A percentile compares a stretch with the other conserved stretches of the same genome.
Evolutionary conservation across 148 eudicot species (phyloP).

Genomic region (Arctostaphylos glauca): DNA sequence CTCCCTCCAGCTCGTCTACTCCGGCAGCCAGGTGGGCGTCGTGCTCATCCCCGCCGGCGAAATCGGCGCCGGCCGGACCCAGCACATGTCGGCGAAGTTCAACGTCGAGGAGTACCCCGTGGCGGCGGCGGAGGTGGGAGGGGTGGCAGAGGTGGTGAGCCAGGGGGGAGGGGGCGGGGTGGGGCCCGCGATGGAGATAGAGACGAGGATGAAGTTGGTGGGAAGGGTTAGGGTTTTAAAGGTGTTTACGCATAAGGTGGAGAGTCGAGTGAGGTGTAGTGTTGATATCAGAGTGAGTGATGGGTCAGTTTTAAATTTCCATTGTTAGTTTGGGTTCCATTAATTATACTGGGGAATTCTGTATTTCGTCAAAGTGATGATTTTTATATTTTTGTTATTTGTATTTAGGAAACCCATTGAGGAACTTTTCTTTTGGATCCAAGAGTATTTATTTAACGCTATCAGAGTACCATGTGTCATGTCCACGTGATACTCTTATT

Average conservation of each 20-base stretch:
- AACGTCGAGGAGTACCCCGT: slow-evolving; percentile 54
- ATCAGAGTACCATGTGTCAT: too few relatives aligned
- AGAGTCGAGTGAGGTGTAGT: slow-evolving; percentile 54
- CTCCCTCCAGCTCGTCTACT: slow-evolving; percentile 73
- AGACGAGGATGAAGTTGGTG: slow-evolving; percentile 72
- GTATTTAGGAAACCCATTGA: too few relatives aligned
- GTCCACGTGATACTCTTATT: too few relatives aligned
- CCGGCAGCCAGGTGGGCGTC: slow-evolving; percentile 58
- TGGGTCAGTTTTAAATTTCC: slow-evolving; percentile 70
- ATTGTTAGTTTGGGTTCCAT: slow-evolving; percentile 31
- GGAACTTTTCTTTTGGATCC: too few relatives aligned
- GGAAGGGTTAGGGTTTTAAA: slow-evolving; percentile 81
- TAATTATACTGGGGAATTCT: not conserved
- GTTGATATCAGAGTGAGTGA: slow-evolving; percentile 57
- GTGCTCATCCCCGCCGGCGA: slow-evolving; percentile 81
- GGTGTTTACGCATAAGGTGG: slow-evolving; percentile 71
- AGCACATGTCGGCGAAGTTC: slow-evolving; percentile 76
- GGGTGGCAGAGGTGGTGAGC: slow-evolving; percentile 2
- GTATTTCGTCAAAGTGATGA: not conserved
- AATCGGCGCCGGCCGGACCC: slow-evolving; percentile 63
- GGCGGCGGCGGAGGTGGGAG: slow-evolving; percentile 10
- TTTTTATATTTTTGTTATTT: too few relatives aligned
- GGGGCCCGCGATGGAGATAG: slow-evolving; percentile 61
- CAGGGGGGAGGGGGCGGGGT: slow-evolving; percentile 20
- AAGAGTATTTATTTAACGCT: too few relatives aligned